Evolutionary conservation across 345 rosid species (phyloP), one percentile per base, ranked within the genome.

Genomic region (Syzygium jambos): DNA sequence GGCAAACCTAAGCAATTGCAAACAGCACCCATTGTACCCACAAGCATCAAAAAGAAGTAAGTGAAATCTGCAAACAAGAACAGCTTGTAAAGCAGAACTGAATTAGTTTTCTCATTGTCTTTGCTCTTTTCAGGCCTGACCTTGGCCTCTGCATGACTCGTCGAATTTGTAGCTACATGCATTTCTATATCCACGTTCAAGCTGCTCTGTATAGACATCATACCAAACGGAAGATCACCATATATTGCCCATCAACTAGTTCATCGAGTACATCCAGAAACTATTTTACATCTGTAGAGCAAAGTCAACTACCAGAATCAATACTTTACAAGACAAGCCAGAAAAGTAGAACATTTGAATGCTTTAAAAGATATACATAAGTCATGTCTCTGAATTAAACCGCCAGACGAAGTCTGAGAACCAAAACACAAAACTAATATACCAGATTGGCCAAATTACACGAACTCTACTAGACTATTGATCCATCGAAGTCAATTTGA

Each of bases 1-100:
- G 99, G 99, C 91, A 95, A 84, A 53, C 90, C 89, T 4, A 94
- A 22, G 57, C 99, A 98, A 68, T 97, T 96, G 6, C 93, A 97
- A 59, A 91, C 54, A 41, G 98, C 95, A 78, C 95, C 99, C 87
- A 95, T 84, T 2, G 97, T 88, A 53, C 98, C 99, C 4, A 94
- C 27, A 41, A 94, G 84, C 96, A 96, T 97, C 91, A 97, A 88
- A 61, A 92, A 59, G 53, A 87, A 19, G 91, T 97, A 98, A 11
- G 80, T 87, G 0, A 94, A 91, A 90, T 96, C 96, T 43, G 98
- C 96, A 88, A 97, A 97, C 2, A 93, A 89, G 89, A 97, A 97
- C 41, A 97, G 93, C 93, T 95, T 95, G 89, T 89, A 89, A 88
- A 95, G 95, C 2, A 98, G 94, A 85, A 97, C 97, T 38, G 95